A percentile compares a stretch with the other conserved stretches of the same genome.
These are phyloP conservation scores for Boletellus sp. DNA, from an alignment of 768 basidiomycete species.

Conservation along the genomic window DNA sequence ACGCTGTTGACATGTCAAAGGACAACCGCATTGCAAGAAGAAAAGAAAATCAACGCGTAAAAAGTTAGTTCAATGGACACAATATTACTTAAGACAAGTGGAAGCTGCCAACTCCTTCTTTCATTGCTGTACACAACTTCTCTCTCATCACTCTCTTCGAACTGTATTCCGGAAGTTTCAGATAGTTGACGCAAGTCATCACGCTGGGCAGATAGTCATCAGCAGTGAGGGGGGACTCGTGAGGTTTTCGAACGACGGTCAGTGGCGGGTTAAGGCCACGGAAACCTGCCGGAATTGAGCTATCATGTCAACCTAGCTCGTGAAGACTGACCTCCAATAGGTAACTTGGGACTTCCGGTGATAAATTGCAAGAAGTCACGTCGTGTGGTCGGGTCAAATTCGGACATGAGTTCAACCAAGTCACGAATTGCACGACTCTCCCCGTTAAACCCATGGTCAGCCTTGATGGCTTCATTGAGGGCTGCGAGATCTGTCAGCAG, in stretches of 20 bases:
- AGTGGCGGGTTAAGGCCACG: conserved; percentile 89
- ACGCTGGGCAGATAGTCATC: conserved; percentile 96
- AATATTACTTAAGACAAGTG: conserved; percentile 72
- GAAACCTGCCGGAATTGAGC: conserved; percentile 59
- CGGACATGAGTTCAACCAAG: conserved; percentile 81
- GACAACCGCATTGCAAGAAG: conserved; percentile 12
- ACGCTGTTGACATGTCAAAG: conserved; percentile 4
- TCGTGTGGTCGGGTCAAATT: conserved; percentile 67
- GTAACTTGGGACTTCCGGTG: conserved; percentile 94
- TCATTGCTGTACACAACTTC: conserved; percentile 80
- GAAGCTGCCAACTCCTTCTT: conserved; percentile 95
- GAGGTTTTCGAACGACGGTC: conserved; percentile 96
- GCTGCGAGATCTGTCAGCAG: conserved; percentile 44
- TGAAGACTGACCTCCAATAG: conserved; percentile 77
- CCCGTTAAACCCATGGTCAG: conserved; percentile 96
- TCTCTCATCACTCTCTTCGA: conserved; percentile 80
- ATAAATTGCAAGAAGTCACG: conserved; percentile 95
- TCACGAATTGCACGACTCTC: conserved; percentile 90
- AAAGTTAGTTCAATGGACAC: conserved; percentile 19
- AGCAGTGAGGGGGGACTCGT: conserved; percentile 84
- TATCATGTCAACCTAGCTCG: not conserved
- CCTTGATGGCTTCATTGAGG: conserved; percentile 85
- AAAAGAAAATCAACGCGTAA: conserved; percentile 14
- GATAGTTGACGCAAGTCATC: conserved; percentile 97
- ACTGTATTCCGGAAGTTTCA: conserved; percentile 95